Base-by-base conservation (phyloP, 2,329 filamentous ascomycete species). In the Amauroascus verrucosus region DNA sequence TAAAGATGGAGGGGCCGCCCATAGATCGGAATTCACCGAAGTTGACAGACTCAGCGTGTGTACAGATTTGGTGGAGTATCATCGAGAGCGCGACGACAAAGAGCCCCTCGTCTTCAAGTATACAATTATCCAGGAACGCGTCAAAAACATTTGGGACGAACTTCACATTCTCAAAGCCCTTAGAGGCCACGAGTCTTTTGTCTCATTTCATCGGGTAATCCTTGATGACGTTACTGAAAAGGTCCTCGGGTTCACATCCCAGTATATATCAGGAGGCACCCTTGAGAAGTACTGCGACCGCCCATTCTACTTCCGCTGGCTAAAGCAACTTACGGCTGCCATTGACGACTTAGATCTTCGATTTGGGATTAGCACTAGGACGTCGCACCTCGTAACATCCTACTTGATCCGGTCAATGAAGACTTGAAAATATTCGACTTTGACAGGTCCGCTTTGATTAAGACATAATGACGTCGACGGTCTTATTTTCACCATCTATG, bases 311-410 rank as follows among this genome's bases (percentile, higher is more conserved):
- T 56, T 54, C 18, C 30, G 32, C 13, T 55, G 52, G 55, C 14
- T 57, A 18, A 54, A 51, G 32, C 51, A 56, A 26, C 37, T 56
- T 30, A 54, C 52, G 6, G 37, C 38, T 41, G 55, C 52, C 11
- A 38, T 56, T 28, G 55, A 57, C n/a, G 52, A 55, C 8, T 41
- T 57, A n/a, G 48, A 57, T 30, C 43, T 57, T 24, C 41, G 46
- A 18, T 55, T 46, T 48, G 55, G 55, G 4, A 38, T 55, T 24
- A 28, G 43, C 55, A 57, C 28, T 41, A 52, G 28, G 55, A 56
- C 37, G 16, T 57, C 52, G 47, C 55, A 18, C 52, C 52, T 4
- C 40, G 55, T 16, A 57, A 57, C 26, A 35, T 57, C 13, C 6
- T 55, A 7, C 24, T 57, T 14, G 52, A 55, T 20, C 55, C 55